Conservation (phyloP, 1,284 basidiomycete species). For the Schizopora paradoxa region DNA sequence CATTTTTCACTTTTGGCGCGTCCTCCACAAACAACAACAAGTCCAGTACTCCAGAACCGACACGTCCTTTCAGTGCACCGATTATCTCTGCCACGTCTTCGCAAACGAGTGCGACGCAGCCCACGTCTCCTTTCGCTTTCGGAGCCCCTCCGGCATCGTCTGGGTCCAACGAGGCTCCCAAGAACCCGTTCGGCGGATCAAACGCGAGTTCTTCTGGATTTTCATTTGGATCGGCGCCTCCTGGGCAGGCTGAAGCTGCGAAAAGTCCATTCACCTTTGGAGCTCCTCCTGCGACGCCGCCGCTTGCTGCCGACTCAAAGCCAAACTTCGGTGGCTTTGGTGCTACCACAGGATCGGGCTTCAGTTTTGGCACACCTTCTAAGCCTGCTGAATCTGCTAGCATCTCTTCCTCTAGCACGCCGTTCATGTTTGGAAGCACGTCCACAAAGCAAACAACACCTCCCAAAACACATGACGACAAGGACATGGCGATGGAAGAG, state of each 20-base stretch:
- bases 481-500: constrained; percentile 66
- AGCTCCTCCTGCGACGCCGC: constrained; percentile 20
- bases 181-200: constrained; percentile 16
- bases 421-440: constrained; percentile 30
- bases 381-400: constrained; percentile 11
- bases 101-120: constrained; percentile 48
- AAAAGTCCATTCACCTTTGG: constrained; percentile 21
- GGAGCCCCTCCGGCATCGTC: constrained; percentile 10
- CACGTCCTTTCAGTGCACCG: not conserved
- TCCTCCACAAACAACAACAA: not conserved
- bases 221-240: constrained; percentile 11
- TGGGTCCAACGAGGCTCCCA: constrained; percentile 14
- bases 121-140: constrained; percentile 26
- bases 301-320: constrained; percentile 15
- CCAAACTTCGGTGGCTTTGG: constrained; percentile 10
- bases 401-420: constrained; percentile 18
- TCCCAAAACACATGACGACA: constrained; percentile 41
- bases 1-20: constrained; percentile 8
- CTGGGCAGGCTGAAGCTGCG: constrained; percentile 7
- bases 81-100: constrained; percentile 25
- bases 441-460: constrained; percentile 43
- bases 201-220: constrained; percentile 4
- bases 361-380: constrained; percentile 17
- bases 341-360: constrained; percentile 13
- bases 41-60: not conserved